Evolutionary conservation across 2,329 filamentous ascomycete genomes (phyloP).

Genomic region (Monilinia aucupariae): DNA sequence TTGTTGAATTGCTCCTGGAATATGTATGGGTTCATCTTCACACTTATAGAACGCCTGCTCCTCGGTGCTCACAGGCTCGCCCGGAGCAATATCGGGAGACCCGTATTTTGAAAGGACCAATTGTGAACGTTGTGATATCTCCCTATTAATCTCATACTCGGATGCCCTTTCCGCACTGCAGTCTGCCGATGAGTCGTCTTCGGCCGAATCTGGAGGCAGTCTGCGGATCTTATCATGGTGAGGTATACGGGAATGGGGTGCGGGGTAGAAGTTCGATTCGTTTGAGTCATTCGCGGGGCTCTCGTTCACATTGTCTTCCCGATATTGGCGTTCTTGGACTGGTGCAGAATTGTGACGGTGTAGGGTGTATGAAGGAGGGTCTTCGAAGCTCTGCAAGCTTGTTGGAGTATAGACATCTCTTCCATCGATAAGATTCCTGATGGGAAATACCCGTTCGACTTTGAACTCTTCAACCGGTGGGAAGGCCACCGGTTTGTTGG

Average conservation of each 20-base stretch:
- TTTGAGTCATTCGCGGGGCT: background rate
- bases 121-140: conserved; percentile 20
- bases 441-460: conserved; percentile 28
- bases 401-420: background rate
- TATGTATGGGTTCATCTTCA: conserved; percentile 87
- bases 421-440: conserved; percentile 24
- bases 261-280: conserved; percentile 15
- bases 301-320: background rate
- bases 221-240: conserved; percentile 20
- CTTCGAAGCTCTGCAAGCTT: background rate
- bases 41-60: conserved; percentile 46
- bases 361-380: background rate
- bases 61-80: conserved; percentile 14
- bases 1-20: conserved; percentile 51
- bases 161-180: background rate
- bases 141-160: background rate
- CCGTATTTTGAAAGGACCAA: conserved; percentile 22
- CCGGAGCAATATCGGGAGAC: conserved; percentile 21
- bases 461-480: conserved; percentile 20
- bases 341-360: background rate
- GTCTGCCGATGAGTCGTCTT: background rate
- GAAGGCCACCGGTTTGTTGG: conserved; percentile 21
- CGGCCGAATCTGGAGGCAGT: conserved; percentile 1
- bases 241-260: conserved; percentile 24
- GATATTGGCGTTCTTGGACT: background rate